phyloP scores from a whole-genome alignment of 768 basidiomycete species.

The Lactarius hengduanensis region DNA sequence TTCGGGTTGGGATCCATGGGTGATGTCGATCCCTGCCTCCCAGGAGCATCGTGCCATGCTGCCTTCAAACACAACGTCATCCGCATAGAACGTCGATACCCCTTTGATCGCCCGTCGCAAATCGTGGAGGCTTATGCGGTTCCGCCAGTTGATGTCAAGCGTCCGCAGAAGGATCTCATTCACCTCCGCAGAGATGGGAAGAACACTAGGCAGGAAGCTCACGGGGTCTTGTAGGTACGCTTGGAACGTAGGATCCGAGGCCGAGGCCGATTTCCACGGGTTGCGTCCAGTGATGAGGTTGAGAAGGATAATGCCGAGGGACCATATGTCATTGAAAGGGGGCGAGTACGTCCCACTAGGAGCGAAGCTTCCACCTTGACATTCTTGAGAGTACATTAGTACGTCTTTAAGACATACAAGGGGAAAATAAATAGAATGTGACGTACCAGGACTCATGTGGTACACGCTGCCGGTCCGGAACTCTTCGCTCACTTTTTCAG shows the following conservation, averaged over 20 bases:
- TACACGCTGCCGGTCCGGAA: slow-evolving; percentile 97
- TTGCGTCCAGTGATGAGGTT: slow-evolving; percentile 94
- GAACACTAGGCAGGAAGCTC: slow-evolving; percentile 70
- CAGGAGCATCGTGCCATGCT: slow-evolving; percentile 77
- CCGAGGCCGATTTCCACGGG: slow-evolving; percentile 90
- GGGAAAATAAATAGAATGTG: slow-evolving; percentile 16
- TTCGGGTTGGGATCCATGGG: slow-evolving; percentile 46
- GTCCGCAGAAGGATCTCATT: slow-evolving; percentile 36
- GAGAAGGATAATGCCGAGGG: slow-evolving; percentile 91
- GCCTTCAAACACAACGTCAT: slow-evolving; percentile 75
- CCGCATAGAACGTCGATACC: slow-evolving; percentile 65
- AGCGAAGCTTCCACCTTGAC: slow-evolving; percentile 73
- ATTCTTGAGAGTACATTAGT: slow-evolving; percentile 56
- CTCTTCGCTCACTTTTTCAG: slow-evolving; percentile 79
- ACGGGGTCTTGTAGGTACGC: slow-evolving; percentile 76
- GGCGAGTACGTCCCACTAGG: slow-evolving; percentile 76
- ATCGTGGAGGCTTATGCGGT: slow-evolving; percentile 40
- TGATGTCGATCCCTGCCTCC: slow-evolving; percentile 67
- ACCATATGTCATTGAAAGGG: slow-evolving; percentile 92
- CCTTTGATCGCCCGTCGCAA: slow-evolving; percentile 56
- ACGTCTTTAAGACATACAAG: slow-evolving; percentile 23
- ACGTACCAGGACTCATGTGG: slow-evolving; percentile 92
- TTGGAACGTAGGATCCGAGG: slow-evolving; percentile 83
- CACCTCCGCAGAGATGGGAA: slow-evolving; percentile 40
- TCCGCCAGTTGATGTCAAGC: slow-evolving; percentile 39